Evolutionary conservation across 129 eudicot genomes (phyloP).

Genomic region (Lonicera japonica): DNA sequence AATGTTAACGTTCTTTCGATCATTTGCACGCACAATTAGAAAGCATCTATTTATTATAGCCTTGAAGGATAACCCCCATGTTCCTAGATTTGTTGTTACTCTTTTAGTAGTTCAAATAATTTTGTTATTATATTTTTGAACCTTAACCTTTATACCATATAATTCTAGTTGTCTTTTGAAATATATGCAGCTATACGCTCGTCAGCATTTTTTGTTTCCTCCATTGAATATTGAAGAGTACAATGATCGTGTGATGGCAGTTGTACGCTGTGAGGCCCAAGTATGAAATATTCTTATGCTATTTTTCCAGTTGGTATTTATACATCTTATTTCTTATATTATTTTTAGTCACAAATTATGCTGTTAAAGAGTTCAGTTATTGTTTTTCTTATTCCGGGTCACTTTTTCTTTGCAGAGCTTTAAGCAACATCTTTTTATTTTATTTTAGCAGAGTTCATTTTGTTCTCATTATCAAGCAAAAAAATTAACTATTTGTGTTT

Average conservation of each 20-base stretch:
- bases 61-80: neutral
- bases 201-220: conserved; percentile 89
- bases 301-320: neutral
- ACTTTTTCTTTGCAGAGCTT: neutral
- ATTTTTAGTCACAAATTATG: neutral
- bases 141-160: neutral
- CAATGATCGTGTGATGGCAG: conserved; percentile 92
- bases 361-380: neutral
- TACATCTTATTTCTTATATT: neutral
- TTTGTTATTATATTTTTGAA: neutral
- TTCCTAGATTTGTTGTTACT: too few relatives aligned
- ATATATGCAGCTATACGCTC: conserved; percentile 69
- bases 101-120: conserved; percentile 5
- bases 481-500: neutral
- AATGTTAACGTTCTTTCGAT: neutral
- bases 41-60: neutral
- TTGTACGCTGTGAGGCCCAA: conserved; percentile 96
- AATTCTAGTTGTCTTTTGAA: neutral
- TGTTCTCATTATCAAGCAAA: neutral
- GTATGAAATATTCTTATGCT: conserved; percentile 29
- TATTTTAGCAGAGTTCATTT: neutral
- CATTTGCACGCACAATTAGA: neutral
- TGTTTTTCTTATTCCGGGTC: neutral
- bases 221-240: conserved; percentile 80
- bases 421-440: too few relatives aligned